Evolutionary conservation across 495 filamentous ascomycete species (phyloP).

Genomic region (Hamigera avellanea): DNA sequence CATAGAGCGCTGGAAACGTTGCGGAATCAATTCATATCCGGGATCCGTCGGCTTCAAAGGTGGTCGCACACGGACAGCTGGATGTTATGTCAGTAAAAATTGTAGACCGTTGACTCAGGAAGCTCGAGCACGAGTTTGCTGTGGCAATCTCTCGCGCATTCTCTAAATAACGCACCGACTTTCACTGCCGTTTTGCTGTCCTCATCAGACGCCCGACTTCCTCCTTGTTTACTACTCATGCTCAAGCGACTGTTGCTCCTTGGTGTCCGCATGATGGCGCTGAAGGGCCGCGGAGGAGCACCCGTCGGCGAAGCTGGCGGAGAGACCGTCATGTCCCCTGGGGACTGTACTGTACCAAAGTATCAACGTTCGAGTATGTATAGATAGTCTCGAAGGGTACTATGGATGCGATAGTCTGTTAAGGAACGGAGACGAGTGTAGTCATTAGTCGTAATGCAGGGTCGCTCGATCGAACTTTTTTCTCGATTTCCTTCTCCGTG

Average conservation of each 20-base stretch:
- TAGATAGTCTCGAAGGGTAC: no score
- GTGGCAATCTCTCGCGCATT: no score
- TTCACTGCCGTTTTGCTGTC: constrained; percentile 94
- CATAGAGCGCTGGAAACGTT: constrained; percentile 89
- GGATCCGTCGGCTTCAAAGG: constrained; percentile 76
- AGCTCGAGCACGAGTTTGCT: no score
- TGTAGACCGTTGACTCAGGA: background rate
- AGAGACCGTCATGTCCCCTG: constrained; percentile 38
- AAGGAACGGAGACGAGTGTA: constrained; percentile 5
- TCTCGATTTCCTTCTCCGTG: constrained; percentile 4
- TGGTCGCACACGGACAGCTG: constrained; percentile 90
- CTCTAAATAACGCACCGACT: constrained; percentile 68
- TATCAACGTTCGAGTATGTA: background rate
- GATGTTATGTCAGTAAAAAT: constrained; percentile 4
- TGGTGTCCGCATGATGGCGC: constrained; percentile 70
- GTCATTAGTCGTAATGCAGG: constrained; percentile 9
- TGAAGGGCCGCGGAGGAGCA: constrained; percentile 62
- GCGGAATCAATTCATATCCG: constrained; percentile 87
- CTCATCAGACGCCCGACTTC: constrained; percentile 85
- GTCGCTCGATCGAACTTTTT: background rate
- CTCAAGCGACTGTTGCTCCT: constrained; percentile 87
- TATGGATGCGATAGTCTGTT: constrained; percentile 7
- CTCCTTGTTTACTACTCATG: constrained; percentile 65
- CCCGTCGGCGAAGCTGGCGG: constrained; percentile 48
- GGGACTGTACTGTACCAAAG: no score